Conservation (phyloP, 768 basidiomycete genomes). For the Russula emetica region DNA sequence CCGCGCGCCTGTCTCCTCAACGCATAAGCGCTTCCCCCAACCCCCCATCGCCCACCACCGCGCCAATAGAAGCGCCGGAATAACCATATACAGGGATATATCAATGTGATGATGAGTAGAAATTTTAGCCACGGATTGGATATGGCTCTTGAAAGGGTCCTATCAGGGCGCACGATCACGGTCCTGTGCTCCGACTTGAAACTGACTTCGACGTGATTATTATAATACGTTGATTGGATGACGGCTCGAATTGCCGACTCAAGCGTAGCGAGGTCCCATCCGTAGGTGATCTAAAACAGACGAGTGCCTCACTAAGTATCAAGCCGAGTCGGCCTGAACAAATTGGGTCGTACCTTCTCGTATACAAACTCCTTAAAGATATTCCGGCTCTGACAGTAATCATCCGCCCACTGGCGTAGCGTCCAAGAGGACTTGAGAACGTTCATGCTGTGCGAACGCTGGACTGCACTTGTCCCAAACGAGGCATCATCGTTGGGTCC, state of each 20-base stretch:
- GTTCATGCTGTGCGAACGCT: conserved; percentile 10
- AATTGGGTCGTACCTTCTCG: conserved; percentile 45
- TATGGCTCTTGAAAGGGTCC: conserved; percentile 58
- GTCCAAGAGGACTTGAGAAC: conserved; percentile 30
- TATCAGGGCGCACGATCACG: conserved; percentile 65
- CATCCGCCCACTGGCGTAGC: conserved; percentile 64
- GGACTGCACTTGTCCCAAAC: conserved; percentile 3
- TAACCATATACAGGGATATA: conserved; percentile 81
- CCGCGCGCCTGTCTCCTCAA: conserved; percentile 46
- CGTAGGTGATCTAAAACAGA: conserved; percentile 46
- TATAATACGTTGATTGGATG: conserved; percentile 41
- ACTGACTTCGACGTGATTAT: conserved; percentile 43
- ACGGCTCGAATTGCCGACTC: conserved; percentile 37
- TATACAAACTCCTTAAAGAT: conserved; percentile 76
- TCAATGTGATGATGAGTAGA: conserved; percentile 59
- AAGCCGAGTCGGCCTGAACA: conserved; percentile 3
- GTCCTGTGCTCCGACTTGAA: conserved; percentile 46
- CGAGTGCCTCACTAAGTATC: neutral
- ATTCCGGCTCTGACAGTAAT: conserved; percentile 69
- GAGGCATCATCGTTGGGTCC: conserved; percentile 10
- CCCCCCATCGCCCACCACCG: conserved; percentile 72
- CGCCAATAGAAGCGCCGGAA: conserved; percentile 61
- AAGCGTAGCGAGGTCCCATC: conserved; percentile 50
- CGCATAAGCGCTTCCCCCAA: conserved; percentile 74
- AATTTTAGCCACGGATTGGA: conserved; percentile 70